Percentiles rank a stretch among this genome's conserved stretches.
Evolutionary conservation across 2,329 filamentous ascomycete species (phyloP).

Genomic region (Fusarium metavorans): DNA sequence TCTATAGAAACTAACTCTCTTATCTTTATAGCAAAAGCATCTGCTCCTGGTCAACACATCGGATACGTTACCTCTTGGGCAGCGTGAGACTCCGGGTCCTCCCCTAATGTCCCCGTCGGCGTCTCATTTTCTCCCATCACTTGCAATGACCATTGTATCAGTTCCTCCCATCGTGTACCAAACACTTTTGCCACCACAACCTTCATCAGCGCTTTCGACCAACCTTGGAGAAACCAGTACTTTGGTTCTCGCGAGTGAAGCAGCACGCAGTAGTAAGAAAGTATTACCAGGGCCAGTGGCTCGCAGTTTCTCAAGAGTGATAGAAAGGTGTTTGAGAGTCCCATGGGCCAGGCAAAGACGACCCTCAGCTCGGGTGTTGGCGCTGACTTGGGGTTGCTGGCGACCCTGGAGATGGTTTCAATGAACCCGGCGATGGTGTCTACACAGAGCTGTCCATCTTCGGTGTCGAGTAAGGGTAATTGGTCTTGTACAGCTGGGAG

Average conservation of each 20-base stretch:
- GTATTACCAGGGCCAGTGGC: conserved; percentile 1
- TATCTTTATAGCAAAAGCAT: neutral
- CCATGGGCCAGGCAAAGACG: conserved; percentile 16
- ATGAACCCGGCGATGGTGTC: neutral
- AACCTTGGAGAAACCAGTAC: conserved; percentile 16
- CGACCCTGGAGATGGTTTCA: neutral
- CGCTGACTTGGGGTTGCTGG: neutral
- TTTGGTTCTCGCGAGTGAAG: neutral
- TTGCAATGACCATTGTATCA: conserved; percentile 15
- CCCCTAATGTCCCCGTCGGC: neutral
- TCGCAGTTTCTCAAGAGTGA: neutral
- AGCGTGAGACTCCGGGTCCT: neutral
- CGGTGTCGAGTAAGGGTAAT: neutral
- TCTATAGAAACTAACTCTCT: neutral
- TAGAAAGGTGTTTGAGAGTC: neutral
- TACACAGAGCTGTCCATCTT: neutral
- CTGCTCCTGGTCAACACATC: neutral
- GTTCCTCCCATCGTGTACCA: neutral
- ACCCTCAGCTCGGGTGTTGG: conserved; percentile 9
- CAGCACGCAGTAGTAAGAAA: conserved; percentile 15
- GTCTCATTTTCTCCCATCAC: neutral
- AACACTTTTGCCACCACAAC: neutral
- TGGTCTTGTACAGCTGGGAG: neutral
- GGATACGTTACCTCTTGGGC: neutral
- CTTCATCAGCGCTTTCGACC: conserved; percentile 1